A percentile compares a stretch with the other conserved stretches of the same genome.
Conservation (phyloP, 2,329 filamentous ascomycete species). For the Curvularia sp. region DNA sequence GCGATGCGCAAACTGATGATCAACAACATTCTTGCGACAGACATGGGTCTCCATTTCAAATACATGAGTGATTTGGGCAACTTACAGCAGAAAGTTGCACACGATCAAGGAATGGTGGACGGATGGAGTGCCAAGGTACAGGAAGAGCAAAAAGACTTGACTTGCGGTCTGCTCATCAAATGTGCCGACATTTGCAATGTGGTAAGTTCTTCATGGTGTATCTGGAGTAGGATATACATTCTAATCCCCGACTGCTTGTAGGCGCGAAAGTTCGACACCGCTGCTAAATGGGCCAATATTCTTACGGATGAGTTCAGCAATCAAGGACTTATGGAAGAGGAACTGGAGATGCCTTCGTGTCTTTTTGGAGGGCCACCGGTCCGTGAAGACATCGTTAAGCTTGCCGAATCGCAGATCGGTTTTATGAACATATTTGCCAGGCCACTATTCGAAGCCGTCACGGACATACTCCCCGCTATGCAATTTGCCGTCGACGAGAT, state of each 20-base stretch:
- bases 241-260: constrained; percentile 50
- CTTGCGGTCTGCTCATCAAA: constrained; percentile 94
- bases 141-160: constrained; percentile 77
- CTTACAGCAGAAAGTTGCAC: constrained; percentile 77
- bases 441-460: constrained; percentile 87
- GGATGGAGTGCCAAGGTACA: constrained; percentile 78
- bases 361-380: constrained; percentile 81
- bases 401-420: constrained; percentile 86
- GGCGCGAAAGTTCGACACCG: constrained; percentile 83
- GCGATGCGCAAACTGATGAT: constrained; percentile 91
- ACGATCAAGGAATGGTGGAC: constrained; percentile 68
- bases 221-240: background rate
- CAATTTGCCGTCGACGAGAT: constrained; percentile 84
- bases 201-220: constrained; percentile 63
- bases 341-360: constrained; percentile 85
- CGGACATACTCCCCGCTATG: constrained; percentile 85
- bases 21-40: constrained; percentile 94
- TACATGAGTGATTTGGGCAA: constrained; percentile 91
- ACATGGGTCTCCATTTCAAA: constrained; percentile 96
- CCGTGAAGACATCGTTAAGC: constrained; percentile 80
- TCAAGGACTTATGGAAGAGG: constrained; percentile 88
- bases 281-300: constrained; percentile 88
- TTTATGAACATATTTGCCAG: constrained; percentile 98
- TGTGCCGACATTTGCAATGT: constrained; percentile 99
- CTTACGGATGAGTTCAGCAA: constrained; percentile 95